phyloP scores from a whole-genome alignment of 495 filamentous ascomycete genomes.

The Daldinia caldariorum region DNA sequence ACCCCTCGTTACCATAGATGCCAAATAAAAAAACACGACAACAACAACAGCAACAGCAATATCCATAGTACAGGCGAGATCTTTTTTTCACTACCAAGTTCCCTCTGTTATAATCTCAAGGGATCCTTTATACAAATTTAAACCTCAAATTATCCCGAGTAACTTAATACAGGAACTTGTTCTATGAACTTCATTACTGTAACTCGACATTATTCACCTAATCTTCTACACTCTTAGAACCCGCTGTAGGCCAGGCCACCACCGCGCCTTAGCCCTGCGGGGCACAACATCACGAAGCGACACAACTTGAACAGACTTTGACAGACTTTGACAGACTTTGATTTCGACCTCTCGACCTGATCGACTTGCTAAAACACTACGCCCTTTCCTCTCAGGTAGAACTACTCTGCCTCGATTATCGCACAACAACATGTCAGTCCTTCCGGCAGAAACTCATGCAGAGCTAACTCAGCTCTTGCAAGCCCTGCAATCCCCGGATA shows the following conservation, averaged over 20 bases:
- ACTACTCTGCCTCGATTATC: conserved; percentile 20
- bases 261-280: conserved; percentile 46
- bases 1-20: conserved; percentile 36
- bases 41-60: conserved; percentile 13
- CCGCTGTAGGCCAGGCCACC: conserved; percentile 2
- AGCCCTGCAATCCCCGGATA: conserved; percentile 90
- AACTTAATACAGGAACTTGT: neutral
- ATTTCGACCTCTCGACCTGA: neutral
- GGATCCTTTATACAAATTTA: conserved; percentile 7
- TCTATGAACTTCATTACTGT: conserved; percentile 1
- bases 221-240: conserved; percentile 7
- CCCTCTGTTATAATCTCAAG: conserved; percentile 21
- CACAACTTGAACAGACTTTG: conserved; percentile 24
- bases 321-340: too few species aligned
- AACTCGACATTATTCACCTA: conserved; percentile 6
- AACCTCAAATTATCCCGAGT: neutral
- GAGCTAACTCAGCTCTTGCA: conserved; percentile 86
- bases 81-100: neutral
- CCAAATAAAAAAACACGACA: conserved; percentile 32
- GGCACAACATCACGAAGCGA: conserved; percentile 34
- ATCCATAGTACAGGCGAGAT: neutral
- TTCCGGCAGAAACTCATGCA: conserved; percentile 80
- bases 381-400: conserved; percentile 8
- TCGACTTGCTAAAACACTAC: conserved; percentile 8
- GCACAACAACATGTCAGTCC: conserved; percentile 76